Percentiles rank a stretch among this genome's conserved stretches.
phyloP scores from a whole-genome alignment of 2,329 filamentous ascomycete species.

The Diaporthe amygdali region DNA sequence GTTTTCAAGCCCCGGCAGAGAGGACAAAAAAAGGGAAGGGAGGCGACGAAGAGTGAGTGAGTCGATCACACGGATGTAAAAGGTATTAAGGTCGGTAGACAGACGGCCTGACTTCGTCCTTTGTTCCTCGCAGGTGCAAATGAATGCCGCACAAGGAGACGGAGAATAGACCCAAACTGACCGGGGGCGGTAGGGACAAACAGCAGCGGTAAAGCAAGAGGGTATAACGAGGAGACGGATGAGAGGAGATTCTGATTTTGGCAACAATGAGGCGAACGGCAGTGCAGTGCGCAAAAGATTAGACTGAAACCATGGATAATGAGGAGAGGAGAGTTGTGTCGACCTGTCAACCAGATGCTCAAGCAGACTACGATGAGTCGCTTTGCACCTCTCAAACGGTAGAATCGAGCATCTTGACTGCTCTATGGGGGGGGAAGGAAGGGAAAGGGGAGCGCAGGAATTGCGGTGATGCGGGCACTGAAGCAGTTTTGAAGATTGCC shows the following conservation, averaged over 20 bases:
- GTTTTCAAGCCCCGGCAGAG: conserved; percentile 4
- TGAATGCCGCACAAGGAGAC: conserved; percentile 36
- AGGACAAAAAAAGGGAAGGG: neutral
- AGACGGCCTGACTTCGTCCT: conserved; percentile 26
- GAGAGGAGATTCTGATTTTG: conserved; percentile 17
- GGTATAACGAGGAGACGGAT: conserved; percentile 1
- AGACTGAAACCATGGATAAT: conserved; percentile 26
- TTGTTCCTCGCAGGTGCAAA: conserved; percentile 42
- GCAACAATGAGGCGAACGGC: neutral
- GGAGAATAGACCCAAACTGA: conserved; percentile 27
- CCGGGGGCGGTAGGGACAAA: conserved; percentile 28
- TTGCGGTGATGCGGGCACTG: conserved; percentile 34
- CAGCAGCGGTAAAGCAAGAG: conserved; percentile 15
- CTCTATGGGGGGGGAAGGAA: conserved; percentile 55
- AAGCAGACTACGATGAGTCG: conserved; percentile 63
- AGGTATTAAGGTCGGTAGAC: conserved; percentile 13
- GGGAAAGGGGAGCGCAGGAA: conserved; percentile 34
- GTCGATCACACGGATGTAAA: conserved; percentile 3
- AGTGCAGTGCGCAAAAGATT: conserved; percentile 17
- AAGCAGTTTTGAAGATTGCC: conserved; percentile 40
- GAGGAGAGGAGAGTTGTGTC: conserved; percentile 35
- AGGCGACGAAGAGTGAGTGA: conserved; percentile 8
- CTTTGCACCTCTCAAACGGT: conserved; percentile 56
- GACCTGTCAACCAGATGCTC: conserved; percentile 33
- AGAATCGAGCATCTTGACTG: conserved; percentile 59